Conservation (phyloP, 257 asterid species). For the Plantago ovata region DNA sequence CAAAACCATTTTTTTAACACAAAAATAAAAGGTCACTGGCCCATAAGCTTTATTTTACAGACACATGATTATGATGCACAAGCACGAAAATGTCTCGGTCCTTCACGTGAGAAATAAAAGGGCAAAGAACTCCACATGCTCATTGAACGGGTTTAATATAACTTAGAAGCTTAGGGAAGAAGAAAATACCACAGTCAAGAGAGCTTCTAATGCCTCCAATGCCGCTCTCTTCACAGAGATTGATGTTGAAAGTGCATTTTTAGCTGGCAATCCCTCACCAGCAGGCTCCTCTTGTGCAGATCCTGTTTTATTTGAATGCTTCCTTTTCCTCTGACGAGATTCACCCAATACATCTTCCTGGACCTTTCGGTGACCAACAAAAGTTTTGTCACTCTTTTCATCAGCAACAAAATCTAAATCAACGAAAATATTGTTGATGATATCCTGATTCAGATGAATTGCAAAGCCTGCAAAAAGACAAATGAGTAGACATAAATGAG, state of each 20-base stretch:
- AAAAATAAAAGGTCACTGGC: too few species aligned
- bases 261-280: conserved; percentile 38
- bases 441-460: conserved; percentile 45
- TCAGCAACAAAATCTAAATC: conserved; percentile 49
- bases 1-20: too few species aligned
- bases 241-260: conserved; percentile 32
- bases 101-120: neutral
- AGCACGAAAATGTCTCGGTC: neutral
- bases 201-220: conserved; percentile 71
- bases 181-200: conserved; percentile 63
- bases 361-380: conserved; percentile 31
- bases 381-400: conserved; percentile 32
- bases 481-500: conserved; percentile 8
- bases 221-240: conserved; percentile 73
- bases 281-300: conserved; percentile 38
- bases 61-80: neutral
- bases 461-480: conserved; percentile 52
- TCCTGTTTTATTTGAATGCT: conserved; percentile 45
- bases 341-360: conserved; percentile 28
- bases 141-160: neutral
- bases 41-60: too few species aligned
- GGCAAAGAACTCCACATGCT: neutral
- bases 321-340: conserved; percentile 64
- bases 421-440: conserved; percentile 45
- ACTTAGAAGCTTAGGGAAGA: neutral